phyloP scores from a whole-genome alignment of 129 eudicot genomes.

The Escallonia herrerae region DNA sequence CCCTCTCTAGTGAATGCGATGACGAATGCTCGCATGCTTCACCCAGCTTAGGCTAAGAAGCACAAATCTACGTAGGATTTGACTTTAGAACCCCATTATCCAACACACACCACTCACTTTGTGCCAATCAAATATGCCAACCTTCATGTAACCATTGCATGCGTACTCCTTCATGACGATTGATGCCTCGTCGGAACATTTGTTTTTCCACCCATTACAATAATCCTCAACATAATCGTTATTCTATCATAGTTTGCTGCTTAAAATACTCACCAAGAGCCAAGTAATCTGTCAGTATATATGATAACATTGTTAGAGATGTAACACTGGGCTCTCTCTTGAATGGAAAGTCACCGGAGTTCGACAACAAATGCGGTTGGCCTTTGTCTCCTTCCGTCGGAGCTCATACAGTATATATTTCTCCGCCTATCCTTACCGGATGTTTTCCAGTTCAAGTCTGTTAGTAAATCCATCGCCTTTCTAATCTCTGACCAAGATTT shows the following conservation, averaged over 20 bases:
- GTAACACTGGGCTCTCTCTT: neutral
- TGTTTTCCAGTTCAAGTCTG: slow-evolving; percentile 33
- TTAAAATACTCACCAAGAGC: slow-evolving; percentile 15
- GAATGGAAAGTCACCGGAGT: slow-evolving; percentile 51
- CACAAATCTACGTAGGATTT: slow-evolving; percentile 10
- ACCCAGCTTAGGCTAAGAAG: neutral
- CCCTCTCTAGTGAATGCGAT: no score
- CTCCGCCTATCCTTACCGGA: slow-evolving; percentile 47
- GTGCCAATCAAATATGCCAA: slow-evolving; percentile 19
- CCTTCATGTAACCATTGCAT: slow-evolving; percentile 15
- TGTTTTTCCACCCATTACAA: slow-evolving; percentile 18
- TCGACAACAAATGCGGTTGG: slow-evolving; percentile 37
- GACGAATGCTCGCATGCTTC: neutral
- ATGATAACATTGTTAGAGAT: neutral
- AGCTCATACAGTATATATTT: slow-evolving; percentile 53
- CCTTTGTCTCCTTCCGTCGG: slow-evolving; percentile 53
- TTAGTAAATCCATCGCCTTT: slow-evolving; percentile 39
- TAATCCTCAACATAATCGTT: slow-evolving; percentile 13
- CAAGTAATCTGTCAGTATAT: slow-evolving; percentile 35
- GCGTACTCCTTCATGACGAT: slow-evolving; percentile 27
- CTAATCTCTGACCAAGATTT: slow-evolving; percentile 43
- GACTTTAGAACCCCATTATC: slow-evolving; percentile 15
- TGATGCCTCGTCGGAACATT: slow-evolving; percentile 17
- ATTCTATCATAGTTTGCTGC: neutral
- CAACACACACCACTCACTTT: slow-evolving; percentile 23